phyloP scores from a whole-genome alignment of 345 rosid genomes.

The Toxicodendron radicans region DNA sequence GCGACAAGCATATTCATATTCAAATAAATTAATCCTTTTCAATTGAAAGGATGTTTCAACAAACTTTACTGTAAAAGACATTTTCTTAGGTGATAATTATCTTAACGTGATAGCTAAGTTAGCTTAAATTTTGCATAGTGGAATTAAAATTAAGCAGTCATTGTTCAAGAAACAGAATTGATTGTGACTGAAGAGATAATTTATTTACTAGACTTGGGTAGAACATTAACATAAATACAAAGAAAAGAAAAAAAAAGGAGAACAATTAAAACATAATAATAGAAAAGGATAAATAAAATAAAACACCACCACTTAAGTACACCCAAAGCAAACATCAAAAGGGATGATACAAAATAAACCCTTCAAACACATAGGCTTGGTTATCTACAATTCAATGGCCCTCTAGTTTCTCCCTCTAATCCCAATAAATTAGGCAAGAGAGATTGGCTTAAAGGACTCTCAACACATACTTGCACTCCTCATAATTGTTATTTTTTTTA shows the following conservation, averaged over 20 bases:
- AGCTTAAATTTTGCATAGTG: neutral
- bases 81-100: neutral
- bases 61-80: too few species aligned
- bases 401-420: conserved; percentile 14
- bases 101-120: neutral
- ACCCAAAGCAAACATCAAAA: conserved; percentile 13
- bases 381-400: conserved; percentile 43
- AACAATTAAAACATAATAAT: neutral
- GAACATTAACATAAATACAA: conserved; percentile 8
- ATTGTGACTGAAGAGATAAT: neutral
- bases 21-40: too few species aligned
- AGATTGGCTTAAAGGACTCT: conserved; percentile 22
- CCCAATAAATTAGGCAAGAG: neutral
- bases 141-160: neutral
- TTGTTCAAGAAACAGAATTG: neutral
- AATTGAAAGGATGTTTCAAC: too few species aligned
- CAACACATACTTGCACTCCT: conserved; percentile 20
- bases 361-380: conserved; percentile 15
- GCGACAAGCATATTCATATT: too few species aligned
- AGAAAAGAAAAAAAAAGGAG: neutral
- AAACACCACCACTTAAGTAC: conserved; percentile 15
- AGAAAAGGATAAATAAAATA: conserved; percentile 13
- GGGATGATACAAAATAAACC: conserved; percentile 27
- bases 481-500: conserved; percentile 23
- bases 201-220: neutral